Evolutionary conservation across 495 filamentous ascomycete genomes (phyloP).

Genomic region (Bryoglossum gracile): DNA sequence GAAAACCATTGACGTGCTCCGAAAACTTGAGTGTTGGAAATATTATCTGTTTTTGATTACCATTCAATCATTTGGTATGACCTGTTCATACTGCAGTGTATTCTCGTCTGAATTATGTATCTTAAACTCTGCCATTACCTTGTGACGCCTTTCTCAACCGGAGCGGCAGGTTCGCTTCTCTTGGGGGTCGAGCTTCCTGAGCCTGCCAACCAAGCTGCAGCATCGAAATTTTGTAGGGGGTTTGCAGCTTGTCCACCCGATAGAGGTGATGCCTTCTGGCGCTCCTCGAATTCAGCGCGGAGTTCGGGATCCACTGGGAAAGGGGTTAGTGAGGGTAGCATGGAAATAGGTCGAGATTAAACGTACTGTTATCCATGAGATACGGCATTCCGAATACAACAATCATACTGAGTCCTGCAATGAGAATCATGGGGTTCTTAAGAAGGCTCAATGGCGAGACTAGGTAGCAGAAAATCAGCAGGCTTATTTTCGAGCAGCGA

Average conservation of each 20-base stretch:
- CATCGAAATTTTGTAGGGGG: slow-evolving; percentile 68
- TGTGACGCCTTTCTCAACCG: slow-evolving; percentile 25
- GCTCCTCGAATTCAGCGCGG: slow-evolving; percentile 83
- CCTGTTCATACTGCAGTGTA: too few species aligned
- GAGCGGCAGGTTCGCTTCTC: slow-evolving; percentile 9
- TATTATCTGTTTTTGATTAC: too few species aligned
- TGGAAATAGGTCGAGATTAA: background rate
- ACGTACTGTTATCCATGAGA: slow-evolving; percentile 90
- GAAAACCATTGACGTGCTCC: too few species aligned
- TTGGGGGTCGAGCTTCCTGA: slow-evolving; percentile 23
- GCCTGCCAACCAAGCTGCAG: slow-evolving; percentile 76
- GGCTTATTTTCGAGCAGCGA: slow-evolving; percentile 8
- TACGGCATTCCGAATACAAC: slow-evolving; percentile 89
- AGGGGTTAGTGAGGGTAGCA: background rate
- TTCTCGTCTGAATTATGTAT: too few species aligned
- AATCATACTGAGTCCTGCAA: slow-evolving; percentile 71
- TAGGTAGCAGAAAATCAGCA: slow-evolving; percentile 28
- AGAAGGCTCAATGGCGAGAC: slow-evolving; percentile 59
- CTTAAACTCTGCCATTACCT: slow-evolving; percentile 7
- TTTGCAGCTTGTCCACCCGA: slow-evolving; percentile 32
- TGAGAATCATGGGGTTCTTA: slow-evolving; percentile 90
- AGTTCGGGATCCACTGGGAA: slow-evolving; percentile 86
- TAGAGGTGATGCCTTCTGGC: slow-evolving; percentile 66
- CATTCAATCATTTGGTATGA: too few species aligned
- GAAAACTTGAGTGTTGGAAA: too few species aligned